phyloP scores from a whole-genome alignment of 108 stramenopile species.

The Skeletonema marinoi region DNA sequence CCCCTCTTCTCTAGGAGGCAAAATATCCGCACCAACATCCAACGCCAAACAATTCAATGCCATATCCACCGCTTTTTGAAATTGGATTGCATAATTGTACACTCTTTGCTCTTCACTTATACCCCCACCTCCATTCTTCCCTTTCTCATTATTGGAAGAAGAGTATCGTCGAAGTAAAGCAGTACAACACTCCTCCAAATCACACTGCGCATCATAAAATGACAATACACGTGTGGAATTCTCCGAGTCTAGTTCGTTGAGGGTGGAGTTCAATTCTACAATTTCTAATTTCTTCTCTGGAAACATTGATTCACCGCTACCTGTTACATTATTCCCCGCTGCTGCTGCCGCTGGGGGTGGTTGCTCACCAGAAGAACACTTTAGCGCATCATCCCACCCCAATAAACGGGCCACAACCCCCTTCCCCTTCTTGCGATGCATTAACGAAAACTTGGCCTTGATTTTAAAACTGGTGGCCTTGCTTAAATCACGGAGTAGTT shows the following conservation, averaged over 20 bases:
- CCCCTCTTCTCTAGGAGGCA: background rate
- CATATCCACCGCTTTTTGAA: constrained; percentile 21
- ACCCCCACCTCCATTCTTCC: background rate
- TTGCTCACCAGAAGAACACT: background rate
- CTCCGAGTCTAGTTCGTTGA: background rate
- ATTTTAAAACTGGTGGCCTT: background rate
- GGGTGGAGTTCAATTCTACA: background rate
- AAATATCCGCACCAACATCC: background rate
- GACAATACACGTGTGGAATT: background rate
- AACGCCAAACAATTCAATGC: constrained; percentile 29
- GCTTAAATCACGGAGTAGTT: constrained; percentile 21
- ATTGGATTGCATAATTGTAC: background rate
- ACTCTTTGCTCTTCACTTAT: background rate
- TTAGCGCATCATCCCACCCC: constrained; percentile 11
- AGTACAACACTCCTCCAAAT: background rate
- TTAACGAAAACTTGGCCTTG: constrained; percentile 17
- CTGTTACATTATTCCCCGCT: too few species aligned
- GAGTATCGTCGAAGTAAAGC: background rate
- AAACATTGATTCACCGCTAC: background rate
- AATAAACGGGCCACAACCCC: constrained; percentile 19
- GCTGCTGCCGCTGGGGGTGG: too few species aligned
- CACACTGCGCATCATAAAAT: background rate
- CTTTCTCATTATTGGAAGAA: background rate
- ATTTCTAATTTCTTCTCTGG: background rate
- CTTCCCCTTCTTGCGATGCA: background rate